Conservation (phyloP, 169 alveolate species). For the Plasmodium sp. region DNA sequence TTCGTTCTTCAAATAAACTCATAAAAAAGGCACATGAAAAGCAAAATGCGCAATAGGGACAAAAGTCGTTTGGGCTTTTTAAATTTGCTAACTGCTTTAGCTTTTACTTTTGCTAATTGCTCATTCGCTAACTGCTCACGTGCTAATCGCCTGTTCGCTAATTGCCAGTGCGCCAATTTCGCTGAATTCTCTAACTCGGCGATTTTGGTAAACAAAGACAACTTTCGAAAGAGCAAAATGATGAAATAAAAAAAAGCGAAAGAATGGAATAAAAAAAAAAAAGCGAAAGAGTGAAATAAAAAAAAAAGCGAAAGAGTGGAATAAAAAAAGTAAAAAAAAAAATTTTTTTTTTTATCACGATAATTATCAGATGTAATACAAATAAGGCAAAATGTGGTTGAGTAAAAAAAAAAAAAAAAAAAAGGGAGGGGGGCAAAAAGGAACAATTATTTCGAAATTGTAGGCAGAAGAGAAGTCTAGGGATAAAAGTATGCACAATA, state of each 20-base stretch:
- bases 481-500: background rate
- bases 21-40: background rate
- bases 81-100: background rate
- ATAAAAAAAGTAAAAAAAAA: background rate
- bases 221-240: background rate
- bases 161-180: background rate
- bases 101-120: background rate
- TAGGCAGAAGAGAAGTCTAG: background rate
- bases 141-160: background rate
- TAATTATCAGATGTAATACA: background rate
- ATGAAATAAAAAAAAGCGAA: background rate
- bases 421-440: background rate
- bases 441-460: background rate
- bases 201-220: background rate
- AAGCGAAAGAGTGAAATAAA: background rate
- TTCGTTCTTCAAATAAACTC: background rate
- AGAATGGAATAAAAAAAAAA: background rate
- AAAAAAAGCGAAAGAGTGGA: background rate
- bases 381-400: background rate
- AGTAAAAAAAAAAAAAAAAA: background rate
- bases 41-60: background rate
- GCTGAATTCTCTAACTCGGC: background rate
- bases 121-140: background rate
- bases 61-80: background rate
- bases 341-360: background rate